Evolutionary conservation across 2,329 filamentous ascomycete genomes (phyloP).

Genomic region (Coleophoma crateriformis): DNA sequence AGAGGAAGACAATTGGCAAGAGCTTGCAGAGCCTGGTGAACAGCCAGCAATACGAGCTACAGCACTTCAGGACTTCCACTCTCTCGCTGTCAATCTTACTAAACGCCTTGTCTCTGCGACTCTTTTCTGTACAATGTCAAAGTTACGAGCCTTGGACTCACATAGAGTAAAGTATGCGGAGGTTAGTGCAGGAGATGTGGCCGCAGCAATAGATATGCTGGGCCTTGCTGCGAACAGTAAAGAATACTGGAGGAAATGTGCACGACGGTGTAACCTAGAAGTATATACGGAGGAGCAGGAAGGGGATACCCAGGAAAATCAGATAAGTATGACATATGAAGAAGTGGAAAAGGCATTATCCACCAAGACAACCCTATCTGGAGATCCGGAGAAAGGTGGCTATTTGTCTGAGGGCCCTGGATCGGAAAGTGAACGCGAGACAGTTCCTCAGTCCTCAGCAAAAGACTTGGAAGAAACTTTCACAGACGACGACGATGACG

Average conservation of each 20-base stretch:
- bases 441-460: neutral
- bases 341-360: slow-evolving; percentile 21
- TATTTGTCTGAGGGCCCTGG: neutral
- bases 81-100: slow-evolving; percentile 61
- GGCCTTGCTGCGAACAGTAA: slow-evolving; percentile 38
- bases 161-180: slow-evolving; percentile 24
- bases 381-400: slow-evolving; percentile 7
- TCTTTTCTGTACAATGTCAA: slow-evolving; percentile 65
- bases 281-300: slow-evolving; percentile 34
- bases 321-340: slow-evolving; percentile 28
- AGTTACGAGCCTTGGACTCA: slow-evolving; percentile 45
- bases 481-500: neutral
- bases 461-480: neutral
- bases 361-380: slow-evolving; percentile 15
- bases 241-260: slow-evolving; percentile 44
- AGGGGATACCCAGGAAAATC: slow-evolving; percentile 7
- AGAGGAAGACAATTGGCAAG: slow-evolving; percentile 62
- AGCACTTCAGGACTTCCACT: slow-evolving; percentile 70
- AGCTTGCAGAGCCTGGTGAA: slow-evolving; percentile 43
- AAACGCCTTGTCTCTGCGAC: slow-evolving; percentile 64
- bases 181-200: slow-evolving; percentile 32
- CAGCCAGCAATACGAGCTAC: slow-evolving; percentile 69
- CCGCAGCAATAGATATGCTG: slow-evolving; percentile 47
- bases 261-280: slow-evolving; percentile 44
- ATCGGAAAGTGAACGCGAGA: slow-evolving; percentile 1